Conservation (phyloP, 2,329 filamentous ascomycete genomes). For the Ophiocordyceps australis region DNA sequence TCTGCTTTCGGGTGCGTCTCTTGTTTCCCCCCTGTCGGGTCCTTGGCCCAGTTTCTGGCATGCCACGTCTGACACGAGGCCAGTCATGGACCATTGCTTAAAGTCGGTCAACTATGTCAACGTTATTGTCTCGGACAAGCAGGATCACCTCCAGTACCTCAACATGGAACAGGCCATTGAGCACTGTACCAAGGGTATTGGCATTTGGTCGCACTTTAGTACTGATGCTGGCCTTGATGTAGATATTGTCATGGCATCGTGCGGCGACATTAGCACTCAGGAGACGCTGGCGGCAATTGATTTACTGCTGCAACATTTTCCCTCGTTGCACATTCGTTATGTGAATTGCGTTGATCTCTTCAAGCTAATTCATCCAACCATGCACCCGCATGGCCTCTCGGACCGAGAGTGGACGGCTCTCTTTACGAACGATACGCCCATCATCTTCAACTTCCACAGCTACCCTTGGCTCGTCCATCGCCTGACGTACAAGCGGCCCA, state of each 20-base stretch:
- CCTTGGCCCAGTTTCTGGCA: too few relatives aligned
- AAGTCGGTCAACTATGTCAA: conserved; percentile 64
- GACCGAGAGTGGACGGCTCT: conserved; percentile 48
- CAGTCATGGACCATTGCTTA: conserved; percentile 66
- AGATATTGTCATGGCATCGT: conserved; percentile 59
- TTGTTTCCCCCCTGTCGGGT: too few relatives aligned
- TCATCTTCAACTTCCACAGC: conserved; percentile 74
- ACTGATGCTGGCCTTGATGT: conserved; percentile 52
- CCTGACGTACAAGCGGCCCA: too few relatives aligned
- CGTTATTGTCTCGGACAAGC: conserved; percentile 64
- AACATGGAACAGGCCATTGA: conserved; percentile 52
- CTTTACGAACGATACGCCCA: conserved; percentile 54
- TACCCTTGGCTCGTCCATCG: too few relatives aligned
- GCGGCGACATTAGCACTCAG: conserved; percentile 56
- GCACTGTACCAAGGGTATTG: conserved; percentile 63
- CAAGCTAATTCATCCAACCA: conserved; percentile 51
- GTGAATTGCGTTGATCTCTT: conserved; percentile 71
- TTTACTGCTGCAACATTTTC: conserved; percentile 52
- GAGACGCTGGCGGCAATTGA: conserved; percentile 61
- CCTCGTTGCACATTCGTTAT: conserved; percentile 56
- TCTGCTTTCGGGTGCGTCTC: conserved; percentile 52
- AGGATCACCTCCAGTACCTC: conserved; percentile 62
- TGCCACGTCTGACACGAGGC: too few relatives aligned
- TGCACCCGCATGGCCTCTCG: conserved; percentile 57
- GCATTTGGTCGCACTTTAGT: conserved; percentile 62